Conservation (phyloP, 495 filamentous ascomycete species). For the Xylaria castorea region DNA sequence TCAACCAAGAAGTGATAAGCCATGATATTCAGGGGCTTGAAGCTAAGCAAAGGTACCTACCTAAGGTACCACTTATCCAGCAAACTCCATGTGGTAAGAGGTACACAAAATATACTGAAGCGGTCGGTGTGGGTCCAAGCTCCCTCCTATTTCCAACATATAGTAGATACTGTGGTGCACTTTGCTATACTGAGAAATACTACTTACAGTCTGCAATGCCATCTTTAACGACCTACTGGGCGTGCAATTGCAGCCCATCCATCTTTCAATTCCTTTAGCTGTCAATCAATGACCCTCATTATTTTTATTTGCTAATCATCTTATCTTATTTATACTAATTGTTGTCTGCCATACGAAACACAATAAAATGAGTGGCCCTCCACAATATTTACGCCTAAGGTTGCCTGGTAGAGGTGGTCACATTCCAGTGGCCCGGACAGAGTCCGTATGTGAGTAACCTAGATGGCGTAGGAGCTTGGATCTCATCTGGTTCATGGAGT, state of each 20-base stretch:
- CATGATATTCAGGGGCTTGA: constrained; percentile 20
- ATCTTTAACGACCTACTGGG: not conserved
- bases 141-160: constrained; percentile 3
- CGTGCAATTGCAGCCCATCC: not conserved
- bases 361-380: not conserved
- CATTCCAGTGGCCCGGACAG: not conserved
- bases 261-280: too few relatives aligned
- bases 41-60: not conserved
- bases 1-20: not conserved
- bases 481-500: not conserved
- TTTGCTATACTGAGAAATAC: too few relatives aligned
- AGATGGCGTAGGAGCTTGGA: not conserved
- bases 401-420: not conserved
- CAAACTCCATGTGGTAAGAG: too few relatives aligned
- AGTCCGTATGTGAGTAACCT: not conserved
- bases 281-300: not conserved
- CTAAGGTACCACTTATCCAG: too few relatives aligned
- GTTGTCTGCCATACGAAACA: not conserved
- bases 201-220: not conserved
- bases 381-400: too few relatives aligned
- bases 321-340: not conserved
- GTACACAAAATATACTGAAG: not conserved
- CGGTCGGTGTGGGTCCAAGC: not conserved
- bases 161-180: too few relatives aligned
- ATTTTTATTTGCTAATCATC: not conserved